Base-by-base conservation (phyloP, 108 stramenopile species). In the Cyclostephanos tholiformis region DNA sequence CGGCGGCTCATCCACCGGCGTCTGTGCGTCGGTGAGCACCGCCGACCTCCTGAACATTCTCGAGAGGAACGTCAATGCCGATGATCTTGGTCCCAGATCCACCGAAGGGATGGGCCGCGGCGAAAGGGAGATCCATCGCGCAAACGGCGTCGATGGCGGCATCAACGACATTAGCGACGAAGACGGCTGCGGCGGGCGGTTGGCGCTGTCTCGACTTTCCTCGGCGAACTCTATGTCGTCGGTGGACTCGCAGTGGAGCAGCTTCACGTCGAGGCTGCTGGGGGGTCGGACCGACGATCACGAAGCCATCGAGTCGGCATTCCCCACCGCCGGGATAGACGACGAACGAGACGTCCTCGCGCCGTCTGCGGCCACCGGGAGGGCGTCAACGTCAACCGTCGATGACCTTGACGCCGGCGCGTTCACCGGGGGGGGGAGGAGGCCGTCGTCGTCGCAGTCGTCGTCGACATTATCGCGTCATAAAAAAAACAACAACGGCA, bases 11-110 rank as follows among this genome's bases (percentile, higher is more conserved):
- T 10, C 41, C 41, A 12, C 7, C 41, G 41, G 41, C 41, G 41
- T 12, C 7, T 41, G 27, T 29, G 50, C n/a, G 35, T 71, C 70
- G 17, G 60, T 71, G 0, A 58, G 36, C 46, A 71, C 70, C 2
- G 9, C 35, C 48, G 58, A 62, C 55, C 35, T 71, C 30, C 60
- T 71, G 22, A 63, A 72, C 35, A 38, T 73, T 39, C 53, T 73
- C 22, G 72, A 73, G 16, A 22, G 59, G 41, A 35, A 61, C 43
- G 60, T 50, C 39, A 27, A 50, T 26, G 43, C 26, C 38, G 17
- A 27, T 13, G 1, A n/a, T 16, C 13, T 20, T 14, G 0, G 35
- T 13, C 25, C 14, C 25, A 7, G n/a, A n/a, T n/a, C n/a, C n/a
- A n/a, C n/a, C n/a, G n/a, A n/a, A n/a, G n/a, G n/a, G n/a, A n/a